Evolutionary conservation across 2,329 filamentous ascomycete species (phyloP).

Genomic region (Incumbomyces lentus): DNA sequence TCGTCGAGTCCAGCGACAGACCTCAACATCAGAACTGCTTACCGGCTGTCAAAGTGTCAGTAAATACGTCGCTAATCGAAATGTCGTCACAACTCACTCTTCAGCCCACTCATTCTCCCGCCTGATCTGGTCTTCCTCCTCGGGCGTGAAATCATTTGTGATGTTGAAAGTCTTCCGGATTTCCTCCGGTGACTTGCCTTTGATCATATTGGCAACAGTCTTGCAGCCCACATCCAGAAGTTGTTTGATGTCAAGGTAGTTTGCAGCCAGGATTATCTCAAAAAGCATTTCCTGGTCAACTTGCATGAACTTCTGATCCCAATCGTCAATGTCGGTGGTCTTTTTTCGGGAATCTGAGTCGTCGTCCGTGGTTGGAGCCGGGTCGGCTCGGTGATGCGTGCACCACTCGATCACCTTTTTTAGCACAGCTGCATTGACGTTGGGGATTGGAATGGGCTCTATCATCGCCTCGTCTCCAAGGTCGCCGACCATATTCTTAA

Average conservation of each 20-base stretch:
- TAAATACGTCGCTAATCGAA: conserved; percentile 2
- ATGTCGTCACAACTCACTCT: conserved; percentile 42
- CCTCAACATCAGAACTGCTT: conserved; percentile 22
- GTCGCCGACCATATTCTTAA: conserved; percentile 98
- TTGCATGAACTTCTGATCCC: conserved; percentile 99
- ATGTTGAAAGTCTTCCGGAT: conserved; percentile 99
- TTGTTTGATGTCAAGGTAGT: conserved; percentile 98
- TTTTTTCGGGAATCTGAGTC: conserved; percentile 93
- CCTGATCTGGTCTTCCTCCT: conserved; percentile 96
- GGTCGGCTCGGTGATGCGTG: conserved; percentile 84
- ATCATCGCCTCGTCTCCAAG: conserved; percentile 54
- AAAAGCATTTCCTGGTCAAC: conserved; percentile 99
- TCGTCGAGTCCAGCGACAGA: background rate
- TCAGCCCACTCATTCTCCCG: conserved; percentile 88
- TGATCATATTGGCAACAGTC: conserved; percentile 99
- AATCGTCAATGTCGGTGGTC: conserved; percentile 97
- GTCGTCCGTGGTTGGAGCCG: conserved; percentile 69
- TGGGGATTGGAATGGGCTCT: conserved; percentile 78
- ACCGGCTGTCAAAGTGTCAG: conserved; percentile 36
- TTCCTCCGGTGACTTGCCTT: conserved; percentile 98
- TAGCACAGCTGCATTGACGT: conserved; percentile 83
- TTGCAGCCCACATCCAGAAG: conserved; percentile 97
- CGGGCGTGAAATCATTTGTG: conserved; percentile 96
- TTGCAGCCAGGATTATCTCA: conserved; percentile 95
- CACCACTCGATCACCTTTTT: conserved; percentile 98